Evolutionary conservation across 176 grass and related monocot species (phyloP).

Genomic region (Canna indica): DNA sequence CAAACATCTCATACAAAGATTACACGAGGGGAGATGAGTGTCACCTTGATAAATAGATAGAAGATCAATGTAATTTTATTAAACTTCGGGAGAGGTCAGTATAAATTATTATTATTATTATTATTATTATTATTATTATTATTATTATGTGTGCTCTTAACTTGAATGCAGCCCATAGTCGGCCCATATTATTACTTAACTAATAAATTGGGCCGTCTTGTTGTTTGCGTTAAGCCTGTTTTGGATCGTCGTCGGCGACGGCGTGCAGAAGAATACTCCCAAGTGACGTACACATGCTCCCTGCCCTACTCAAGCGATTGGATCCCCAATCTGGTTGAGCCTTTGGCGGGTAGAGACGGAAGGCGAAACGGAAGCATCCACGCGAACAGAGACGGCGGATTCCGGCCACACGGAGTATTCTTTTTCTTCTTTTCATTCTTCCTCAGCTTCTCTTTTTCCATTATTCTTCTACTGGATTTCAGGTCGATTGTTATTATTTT

Average conservation of each 20-base stretch:
- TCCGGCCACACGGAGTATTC: not conserved
- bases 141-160: no score
- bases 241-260: not conserved
- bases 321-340: not conserved
- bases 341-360: not conserved
- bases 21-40: no score
- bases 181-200: no score
- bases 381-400: not conserved
- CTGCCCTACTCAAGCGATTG: not conserved
- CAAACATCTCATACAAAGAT: no score
- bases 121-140: no score
- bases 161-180: no score
- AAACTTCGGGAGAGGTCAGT: no score
- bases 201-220: no score
- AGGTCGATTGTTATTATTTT: not conserved
- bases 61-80: no score
- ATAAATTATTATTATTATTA: no score
- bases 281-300: not conserved
- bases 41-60: no score
- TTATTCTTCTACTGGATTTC: not conserved
- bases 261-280: not conserved
- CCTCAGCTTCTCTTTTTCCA: not conserved
- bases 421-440: not conserved
- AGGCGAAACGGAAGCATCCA: not conserved
- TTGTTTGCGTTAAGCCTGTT: no score